phyloP scores from a whole-genome alignment of 164 flowering plant species.

The Piper betle region DNA sequence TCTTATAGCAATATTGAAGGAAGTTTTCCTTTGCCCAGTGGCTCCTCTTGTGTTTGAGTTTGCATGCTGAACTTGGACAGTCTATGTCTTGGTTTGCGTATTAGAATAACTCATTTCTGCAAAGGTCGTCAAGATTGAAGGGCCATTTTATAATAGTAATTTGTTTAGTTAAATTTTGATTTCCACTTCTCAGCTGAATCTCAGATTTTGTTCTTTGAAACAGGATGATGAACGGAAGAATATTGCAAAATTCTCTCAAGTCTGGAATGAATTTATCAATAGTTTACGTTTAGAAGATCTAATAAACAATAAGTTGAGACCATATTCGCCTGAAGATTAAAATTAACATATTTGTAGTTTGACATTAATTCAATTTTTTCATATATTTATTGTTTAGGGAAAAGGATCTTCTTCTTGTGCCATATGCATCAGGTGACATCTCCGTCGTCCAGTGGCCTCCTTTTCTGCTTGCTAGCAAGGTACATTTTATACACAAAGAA shows the following conservation, averaged over 20 bases:
- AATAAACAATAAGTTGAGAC: conserved; percentile 54
- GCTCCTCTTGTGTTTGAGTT: not conserved
- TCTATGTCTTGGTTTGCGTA: not conserved
- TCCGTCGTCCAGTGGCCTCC: conserved; percentile 95
- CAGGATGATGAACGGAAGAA: conserved; percentile 18
- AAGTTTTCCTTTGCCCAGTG: not conserved
- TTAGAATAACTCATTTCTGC: not conserved
- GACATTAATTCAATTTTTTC: conserved; percentile 5
- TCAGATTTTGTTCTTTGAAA: not conserved
- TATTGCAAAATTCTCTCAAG: conserved; percentile 71
- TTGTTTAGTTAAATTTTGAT: no score
- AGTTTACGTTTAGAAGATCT: conserved; percentile 76
- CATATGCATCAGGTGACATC: conserved; percentile 45
- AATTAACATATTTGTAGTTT: not conserved
- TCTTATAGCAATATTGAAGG: not conserved
- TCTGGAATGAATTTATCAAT: conserved; percentile 86
- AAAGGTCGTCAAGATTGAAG: no score
- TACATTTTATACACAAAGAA: conserved; percentile 10
- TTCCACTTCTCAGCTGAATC: not conserved
- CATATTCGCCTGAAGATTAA: conserved; percentile 5
- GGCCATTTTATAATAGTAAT: no score
- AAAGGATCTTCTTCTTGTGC: conserved; percentile 76
- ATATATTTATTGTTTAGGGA: conserved; percentile 36
- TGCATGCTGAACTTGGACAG: not conserved
- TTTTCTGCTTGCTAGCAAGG: conserved; percentile 95